Percentiles rank a stretch among this genome's conserved stretches.
phyloP scores from a whole-genome alignment of 495 filamentous ascomycete genomes.

The Trichoderma orchidacearum region DNA sequence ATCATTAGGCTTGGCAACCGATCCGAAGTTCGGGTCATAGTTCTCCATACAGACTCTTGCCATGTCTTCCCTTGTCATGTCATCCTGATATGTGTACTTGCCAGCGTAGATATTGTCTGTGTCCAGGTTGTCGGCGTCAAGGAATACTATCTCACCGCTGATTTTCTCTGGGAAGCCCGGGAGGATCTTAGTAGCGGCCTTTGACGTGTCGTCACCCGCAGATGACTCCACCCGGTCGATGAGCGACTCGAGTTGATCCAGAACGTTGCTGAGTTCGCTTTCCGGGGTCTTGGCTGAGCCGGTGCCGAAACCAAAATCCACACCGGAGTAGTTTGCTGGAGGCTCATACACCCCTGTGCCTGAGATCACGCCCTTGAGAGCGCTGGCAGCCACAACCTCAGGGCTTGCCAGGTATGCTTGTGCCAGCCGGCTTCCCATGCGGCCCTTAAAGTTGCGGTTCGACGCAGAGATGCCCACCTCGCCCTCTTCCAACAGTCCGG shows the following conservation, averaged over 20 bases:
- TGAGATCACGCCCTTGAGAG: conserved; percentile 60
- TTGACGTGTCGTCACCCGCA: conserved; percentile 8
- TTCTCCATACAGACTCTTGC: conserved; percentile 85
- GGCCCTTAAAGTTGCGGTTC: conserved; percentile 89
- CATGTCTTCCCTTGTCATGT: conserved; percentile 64
- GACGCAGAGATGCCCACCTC: conserved; percentile 82
- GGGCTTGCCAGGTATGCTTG: conserved; percentile 84
- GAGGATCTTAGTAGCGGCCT: conserved; percentile 44
- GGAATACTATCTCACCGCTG: conserved; percentile 55
- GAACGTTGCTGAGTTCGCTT: conserved; percentile 33
- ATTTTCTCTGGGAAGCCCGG: conserved; percentile 57
- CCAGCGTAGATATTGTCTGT: conserved; percentile 78
- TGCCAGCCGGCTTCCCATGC: conserved; percentile 74
- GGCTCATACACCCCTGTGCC: conserved; percentile 72
- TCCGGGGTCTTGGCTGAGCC: background rate
- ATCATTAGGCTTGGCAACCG: conserved; percentile 48
- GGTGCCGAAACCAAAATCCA: background rate
- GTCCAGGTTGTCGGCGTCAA: conserved; percentile 61
- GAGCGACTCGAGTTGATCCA: conserved; percentile 55
- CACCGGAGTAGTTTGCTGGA: conserved; percentile 25
- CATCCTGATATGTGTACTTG: conserved; percentile 83
- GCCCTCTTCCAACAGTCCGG: conserved; percentile 68
- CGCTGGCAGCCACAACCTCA: conserved; percentile 84
- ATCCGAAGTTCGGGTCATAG: conserved; percentile 61
- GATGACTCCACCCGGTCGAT: conserved; percentile 47